Base-by-base conservation (phyloP, 1,284 basidiomycete species). In the Ganoderma leucocontextum region DNA sequence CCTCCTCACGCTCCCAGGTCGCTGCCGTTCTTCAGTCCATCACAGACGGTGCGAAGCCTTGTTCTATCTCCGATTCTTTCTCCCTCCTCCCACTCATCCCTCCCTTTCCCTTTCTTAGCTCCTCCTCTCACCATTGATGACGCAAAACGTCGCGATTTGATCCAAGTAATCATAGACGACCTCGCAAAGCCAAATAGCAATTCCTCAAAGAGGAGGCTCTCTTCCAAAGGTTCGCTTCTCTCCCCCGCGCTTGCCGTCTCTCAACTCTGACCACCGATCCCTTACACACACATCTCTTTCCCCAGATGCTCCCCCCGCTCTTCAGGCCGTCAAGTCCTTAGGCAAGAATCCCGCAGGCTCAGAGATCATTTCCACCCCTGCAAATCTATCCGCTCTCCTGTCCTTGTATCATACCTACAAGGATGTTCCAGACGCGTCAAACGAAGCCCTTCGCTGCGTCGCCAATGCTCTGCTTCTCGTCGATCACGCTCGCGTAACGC, bases 391-490 rank as follows among this genome's bases (percentile, higher is more conserved):
- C 6, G 80, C 82, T 29, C 80, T 92, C 33, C 81, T 92, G 47
- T 74, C 78, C 5, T 73, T 91, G n/a, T 83, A 87, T 17, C 78
- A 80, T 8, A 75, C 81, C 0, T 84, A 86, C 77, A 87, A 86
- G 72, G 83, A 90, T 73, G 85, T 89, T 67, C 76, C 81, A 8
- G 89, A 90, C 35, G 89, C 91, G 4, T 82, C 85, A 8, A 87
- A 85, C 64, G 91, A 94, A 80, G 91, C 92, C 1, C 81, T 94
- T 60, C 84, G 92, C 62, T 92, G 90, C 66, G 84, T 93, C 41
- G 93, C 93, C 5, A 95, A 95, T 76, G 88, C 91, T 0, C 76
- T 94, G 15, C 83, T 95, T 33, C 85, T 95, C 63, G 81, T 91
- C 59, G 90, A 91, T 65, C 76, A 80, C 22, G 89, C 90, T 5